Evolutionary conservation across 257 asterid genomes (phyloP).

Genomic region (Penstemon barbatus): DNA sequence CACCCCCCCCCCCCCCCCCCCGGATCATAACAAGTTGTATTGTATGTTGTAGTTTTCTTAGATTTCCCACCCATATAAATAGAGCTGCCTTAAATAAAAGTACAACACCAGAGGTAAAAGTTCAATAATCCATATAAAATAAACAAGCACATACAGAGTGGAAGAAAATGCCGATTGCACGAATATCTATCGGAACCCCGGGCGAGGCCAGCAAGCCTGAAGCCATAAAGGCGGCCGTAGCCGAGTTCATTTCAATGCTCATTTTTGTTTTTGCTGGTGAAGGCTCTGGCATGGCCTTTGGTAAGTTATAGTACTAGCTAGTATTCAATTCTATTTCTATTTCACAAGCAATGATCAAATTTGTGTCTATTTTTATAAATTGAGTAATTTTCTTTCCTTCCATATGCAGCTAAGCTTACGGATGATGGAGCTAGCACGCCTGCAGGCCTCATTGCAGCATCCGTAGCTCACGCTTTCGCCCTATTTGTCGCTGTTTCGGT

Average conservation of each 20-base stretch:
- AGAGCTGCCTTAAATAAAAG: not conserved
- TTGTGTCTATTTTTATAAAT: too few relatives aligned
- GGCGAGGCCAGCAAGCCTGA: conserved; percentile 71
- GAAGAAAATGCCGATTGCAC: conserved; percentile 58
- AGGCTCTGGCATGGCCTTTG: conserved; percentile 91
- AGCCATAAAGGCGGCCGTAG: conserved; percentile 70
- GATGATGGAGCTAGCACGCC: conserved; percentile 60
- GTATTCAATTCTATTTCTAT: not conserved
- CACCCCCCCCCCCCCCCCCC: conserved; percentile 30
- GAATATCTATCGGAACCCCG: conserved; percentile 59
- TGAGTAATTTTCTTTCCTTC: too few relatives aligned
- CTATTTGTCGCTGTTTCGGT: conserved; percentile 76
- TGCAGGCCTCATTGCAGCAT: conserved; percentile 60
- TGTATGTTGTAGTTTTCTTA: not conserved
- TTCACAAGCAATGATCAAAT: too few relatives aligned
- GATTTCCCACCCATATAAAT: conserved; percentile 10
- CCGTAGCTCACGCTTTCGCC: conserved; percentile 79
- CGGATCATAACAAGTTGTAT: not conserved
- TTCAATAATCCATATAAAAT: not conserved
- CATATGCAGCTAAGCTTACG: conserved; percentile 55
- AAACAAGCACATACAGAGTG: not conserved
- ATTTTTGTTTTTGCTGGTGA: conserved; percentile 81
- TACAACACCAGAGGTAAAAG: not conserved
- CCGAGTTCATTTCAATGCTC: conserved; percentile 81
- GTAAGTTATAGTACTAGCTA: conserved; percentile 27